Evolutionary conservation across 352 stramenopile genomes (phyloP).

Genomic region (Globisporangium barbulae): DNA sequence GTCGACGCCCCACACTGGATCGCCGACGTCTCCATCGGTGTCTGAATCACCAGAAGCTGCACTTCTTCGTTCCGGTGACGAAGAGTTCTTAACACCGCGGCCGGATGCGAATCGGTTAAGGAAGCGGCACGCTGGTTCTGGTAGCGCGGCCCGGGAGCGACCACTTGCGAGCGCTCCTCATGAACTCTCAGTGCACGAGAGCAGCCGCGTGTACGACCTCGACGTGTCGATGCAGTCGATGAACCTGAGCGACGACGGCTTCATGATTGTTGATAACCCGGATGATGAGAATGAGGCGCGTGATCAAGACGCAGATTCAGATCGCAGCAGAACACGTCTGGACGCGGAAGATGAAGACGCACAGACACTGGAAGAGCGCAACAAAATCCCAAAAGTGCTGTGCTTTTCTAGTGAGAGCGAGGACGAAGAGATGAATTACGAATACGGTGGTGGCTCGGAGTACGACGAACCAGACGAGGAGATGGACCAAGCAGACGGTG

Average conservation of each 20-base stretch:
- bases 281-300: background rate
- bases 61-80: slow-evolving; percentile 5
- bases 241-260: slow-evolving; percentile 51
- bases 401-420: slow-evolving; percentile 42
- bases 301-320: background rate
- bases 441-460: slow-evolving; percentile 9
- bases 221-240: slow-evolving; percentile 76
- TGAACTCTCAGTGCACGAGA: slow-evolving; percentile 8
- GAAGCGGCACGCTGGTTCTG: background rate
- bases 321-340: slow-evolving; percentile 10
- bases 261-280: slow-evolving; percentile 8
- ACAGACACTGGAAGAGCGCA: slow-evolving; percentile 20
- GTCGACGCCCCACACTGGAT: slow-evolving; percentile 5
- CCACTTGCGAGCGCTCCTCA: background rate
- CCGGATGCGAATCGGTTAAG: background rate
- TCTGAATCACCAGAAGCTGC: slow-evolving; percentile 1
- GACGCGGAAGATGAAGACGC: slow-evolving; percentile 23
- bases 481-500: slow-evolving; percentile 9
- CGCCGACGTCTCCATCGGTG: slow-evolving; percentile 1
- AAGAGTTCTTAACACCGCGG: slow-evolving; percentile 16
- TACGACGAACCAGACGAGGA: slow-evolving; percentile 10
- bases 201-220: slow-evolving; percentile 26
- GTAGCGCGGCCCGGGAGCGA: background rate
- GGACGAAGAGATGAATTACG: slow-evolving; percentile 21
- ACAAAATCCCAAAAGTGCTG: slow-evolving; percentile 36